These are phyloP conservation scores for Cucumis melo DNA, from an alignment of 306 rosid species.

Conservation along the genomic window DNA sequence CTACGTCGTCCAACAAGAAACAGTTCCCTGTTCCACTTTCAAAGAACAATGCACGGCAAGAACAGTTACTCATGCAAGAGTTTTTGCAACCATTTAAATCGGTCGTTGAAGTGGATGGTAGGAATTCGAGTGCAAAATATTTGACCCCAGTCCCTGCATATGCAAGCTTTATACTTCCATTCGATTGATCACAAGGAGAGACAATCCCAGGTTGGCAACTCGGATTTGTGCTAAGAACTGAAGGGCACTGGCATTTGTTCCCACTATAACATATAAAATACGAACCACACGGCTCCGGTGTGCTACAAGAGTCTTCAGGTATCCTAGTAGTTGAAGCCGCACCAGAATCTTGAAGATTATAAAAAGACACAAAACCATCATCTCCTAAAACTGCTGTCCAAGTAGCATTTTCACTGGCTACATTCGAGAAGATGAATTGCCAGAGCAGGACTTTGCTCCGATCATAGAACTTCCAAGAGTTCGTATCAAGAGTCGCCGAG, in stretches of 20 bases:
- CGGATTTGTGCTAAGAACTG: conserved; percentile 38
- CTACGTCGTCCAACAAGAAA: conserved; percentile 51
- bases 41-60: conserved; percentile 76
- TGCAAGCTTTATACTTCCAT: conserved; percentile 19
- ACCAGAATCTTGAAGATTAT: conserved; percentile 26
- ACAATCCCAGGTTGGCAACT: conserved; percentile 49
- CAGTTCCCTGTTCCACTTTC: conserved; percentile 59
- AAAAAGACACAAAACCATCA: conserved; percentile 62
- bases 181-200: conserved; percentile 32
- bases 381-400: conserved; percentile 66
- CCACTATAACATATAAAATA: conserved; percentile 34
- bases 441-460: conserved; percentile 36
- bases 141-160: conserved; percentile 37
- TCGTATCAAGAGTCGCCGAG: conserved; percentile 37
- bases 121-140: conserved; percentile 56
- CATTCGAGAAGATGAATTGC: conserved; percentile 44
- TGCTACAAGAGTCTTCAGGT: conserved; percentile 50
- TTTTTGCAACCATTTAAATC: conserved; percentile 48
- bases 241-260: conserved; percentile 57
- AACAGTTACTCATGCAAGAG: conserved; percentile 53
- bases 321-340: conserved; percentile 26
- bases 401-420: conserved; percentile 26
- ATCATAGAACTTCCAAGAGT: conserved; percentile 80
- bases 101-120: conserved; percentile 42
- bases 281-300: conserved; percentile 68